Percentiles rank a stretch among this genome's conserved stretches.
phyloP scores from a whole-genome alignment of 441 rosid genomes.

The Populus hybrid region DNA sequence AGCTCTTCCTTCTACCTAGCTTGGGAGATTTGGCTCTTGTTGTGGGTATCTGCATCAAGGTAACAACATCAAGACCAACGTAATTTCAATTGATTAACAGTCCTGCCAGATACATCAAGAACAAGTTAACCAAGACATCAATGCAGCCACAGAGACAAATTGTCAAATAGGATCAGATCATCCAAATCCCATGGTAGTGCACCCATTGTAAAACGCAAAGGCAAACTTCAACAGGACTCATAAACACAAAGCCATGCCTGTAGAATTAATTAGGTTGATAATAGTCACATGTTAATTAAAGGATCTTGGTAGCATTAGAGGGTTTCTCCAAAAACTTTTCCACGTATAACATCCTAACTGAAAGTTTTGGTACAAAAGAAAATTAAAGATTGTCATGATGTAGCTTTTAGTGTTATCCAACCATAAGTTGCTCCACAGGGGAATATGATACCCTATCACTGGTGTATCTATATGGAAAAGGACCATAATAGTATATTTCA shows the following conservation, averaged over 20 bases:
- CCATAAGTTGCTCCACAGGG: not conserved
- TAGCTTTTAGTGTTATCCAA: not conserved
- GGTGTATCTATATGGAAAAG: not conserved
- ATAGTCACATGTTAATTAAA: not conserved
- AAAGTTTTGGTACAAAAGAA: not conserved
- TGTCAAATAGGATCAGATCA: slow-evolving; percentile 4
- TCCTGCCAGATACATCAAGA: not conserved
- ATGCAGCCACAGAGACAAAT: not conserved
- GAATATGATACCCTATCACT: not conserved
- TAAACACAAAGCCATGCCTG: not conserved
- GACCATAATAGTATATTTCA: not conserved
- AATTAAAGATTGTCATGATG: not conserved
- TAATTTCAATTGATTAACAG: not conserved
- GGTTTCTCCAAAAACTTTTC: not conserved
- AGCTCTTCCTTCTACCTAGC: slow-evolving; percentile 80
- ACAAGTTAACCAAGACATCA: slow-evolving; percentile 10
- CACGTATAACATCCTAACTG: not conserved
- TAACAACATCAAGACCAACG: slow-evolving; percentile 21
- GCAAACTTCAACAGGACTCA: not conserved
- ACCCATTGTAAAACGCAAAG: not conserved
- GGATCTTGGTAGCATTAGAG: not conserved
- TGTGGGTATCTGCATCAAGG: slow-evolving; percentile 69
- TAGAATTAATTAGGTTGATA: not conserved
- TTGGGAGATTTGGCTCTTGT: slow-evolving; percentile 99
- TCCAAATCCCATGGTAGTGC: not conserved